phyloP scores from a whole-genome alignment of 1,139 yeast genomes.

The Hemisphaericaspora lyxosophila region DNA sequence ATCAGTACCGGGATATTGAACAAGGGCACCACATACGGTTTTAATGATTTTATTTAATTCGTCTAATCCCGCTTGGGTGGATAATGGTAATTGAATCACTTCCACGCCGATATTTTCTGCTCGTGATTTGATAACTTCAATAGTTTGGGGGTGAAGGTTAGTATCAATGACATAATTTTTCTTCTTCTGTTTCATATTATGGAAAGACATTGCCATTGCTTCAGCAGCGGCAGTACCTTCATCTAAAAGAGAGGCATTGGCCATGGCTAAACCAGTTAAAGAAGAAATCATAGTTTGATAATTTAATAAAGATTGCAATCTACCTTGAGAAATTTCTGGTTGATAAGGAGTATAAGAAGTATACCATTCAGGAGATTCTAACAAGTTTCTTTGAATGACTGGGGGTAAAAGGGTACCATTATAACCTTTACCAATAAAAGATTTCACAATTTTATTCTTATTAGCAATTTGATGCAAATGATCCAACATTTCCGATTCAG shows the following conservation, averaged over 20 bases:
- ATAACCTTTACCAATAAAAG: constrained; percentile 92
- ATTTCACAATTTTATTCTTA: constrained; percentile 68
- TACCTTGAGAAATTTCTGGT: constrained; percentile 96
- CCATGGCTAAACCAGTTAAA: constrained; percentile 86
- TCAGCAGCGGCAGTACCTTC: constrained; percentile 99
- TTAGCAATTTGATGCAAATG: constrained; percentile 68
- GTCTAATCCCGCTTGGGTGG: constrained; percentile 46
- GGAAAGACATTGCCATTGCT: constrained; percentile 86
- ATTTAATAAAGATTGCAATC: constrained; percentile 84
- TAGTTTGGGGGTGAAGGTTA: constrained; percentile 81
- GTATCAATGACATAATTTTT: constrained; percentile 68
- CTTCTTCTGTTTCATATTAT: constrained; percentile 67
- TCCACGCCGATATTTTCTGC: constrained; percentile 74
- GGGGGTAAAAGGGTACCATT: constrained; percentile 89
- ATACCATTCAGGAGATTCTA: constrained; percentile 97
- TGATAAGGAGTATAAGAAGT: constrained; percentile 98
- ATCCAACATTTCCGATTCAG: constrained; percentile 78
- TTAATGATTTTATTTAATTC: constrained; percentile 34
- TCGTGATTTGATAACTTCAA: constrained; percentile 74
- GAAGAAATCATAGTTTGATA: constrained; percentile 89
- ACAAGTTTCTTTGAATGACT: constrained; percentile 85
- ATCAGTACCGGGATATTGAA: constrained; percentile 88
- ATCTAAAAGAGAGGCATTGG: constrained; percentile 91
- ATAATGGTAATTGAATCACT: constrained; percentile 57
- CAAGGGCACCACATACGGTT: constrained; percentile 74